Base-by-base conservation (phyloP, 2,329 filamentous ascomycete genomes). In the Verticillium isaacii region DNA sequence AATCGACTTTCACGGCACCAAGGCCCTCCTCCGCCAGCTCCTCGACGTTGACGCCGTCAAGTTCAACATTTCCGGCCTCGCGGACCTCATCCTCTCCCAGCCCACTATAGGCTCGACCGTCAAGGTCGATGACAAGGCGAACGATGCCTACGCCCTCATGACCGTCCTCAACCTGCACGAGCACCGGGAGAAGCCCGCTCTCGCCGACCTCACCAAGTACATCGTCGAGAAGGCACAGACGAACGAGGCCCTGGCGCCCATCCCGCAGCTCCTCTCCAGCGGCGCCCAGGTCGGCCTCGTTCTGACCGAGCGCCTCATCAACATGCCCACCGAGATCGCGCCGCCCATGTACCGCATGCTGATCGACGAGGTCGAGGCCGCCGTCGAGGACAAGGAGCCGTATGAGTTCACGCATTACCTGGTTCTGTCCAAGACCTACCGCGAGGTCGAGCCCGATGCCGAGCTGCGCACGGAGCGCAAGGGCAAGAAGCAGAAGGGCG, bases 341-440 rank as follows among this genome's bases (percentile, higher is more conserved):
- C 94, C 95, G 34, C 94, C 95, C 4, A 90, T 98, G 86, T 98
- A 97, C 83, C 87, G 84, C 58, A 97, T 97, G 92, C 85, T 99
- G 58, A 80, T 91, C 57, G 93, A 98, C 72, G 95, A 99, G 82
- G 88, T 99, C 58, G 83, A 89, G 70, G 93, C 89, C 72, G 95
- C 95, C 1, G 80, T 97, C 3, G 89, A 96, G 73, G 93, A 97
- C 72, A 89, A 91, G 71, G 93, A 98, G 76, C 93, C 93, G 0
- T 98, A 97, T 76, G 83, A 89, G 61, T 99, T 99, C 77, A 89
- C 92, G 32, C 93, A 98, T 77, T 99, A 97, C 77, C 82, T 99
- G 59, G 85, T 99, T 56, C 74, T 97, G 56, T 96, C 92, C 41
- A 96, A 96, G 78, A 92, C 88, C n/a, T 99, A 98, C 76, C 84